Base-by-base conservation (phyloP, 495 filamentous ascomycete genomes). In the Apodospora peruviana region DNA sequence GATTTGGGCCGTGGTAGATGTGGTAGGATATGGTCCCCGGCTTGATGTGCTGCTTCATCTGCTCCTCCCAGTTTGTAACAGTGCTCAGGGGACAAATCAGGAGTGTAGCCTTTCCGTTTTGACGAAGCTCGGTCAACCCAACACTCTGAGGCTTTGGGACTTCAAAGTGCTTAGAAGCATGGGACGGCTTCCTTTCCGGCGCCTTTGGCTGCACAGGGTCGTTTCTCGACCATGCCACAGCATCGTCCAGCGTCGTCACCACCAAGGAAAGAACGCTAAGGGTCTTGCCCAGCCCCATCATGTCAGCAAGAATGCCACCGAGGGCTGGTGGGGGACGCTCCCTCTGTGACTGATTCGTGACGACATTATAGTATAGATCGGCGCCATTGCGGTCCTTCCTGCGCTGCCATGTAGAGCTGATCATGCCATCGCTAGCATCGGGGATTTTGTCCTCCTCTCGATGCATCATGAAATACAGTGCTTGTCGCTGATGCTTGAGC, bases 201-300 rank as follows among this genome's bases (percentile, higher is more conserved):
- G 50, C 65, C 40, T 57, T 67, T 3, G 66, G 72, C 23, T 69
- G 70, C 7, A 68, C 53, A 10, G 73, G 71, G 8, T 53, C 24
- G 17, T 70, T 61, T 14, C 57, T 59, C 19, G 72, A 72, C 70
- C 86, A 98, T 9, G 68, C 60, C 16, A 65, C 50, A 2, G 89
- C 79, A 21, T 84, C 73, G 0, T 67, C 57, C 2, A 85, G 66
- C 0, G 88, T 84, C 16, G 72, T 74, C 2, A 82, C 69, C 14
- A 91, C 65, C 19, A 97, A 74, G 2, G 90, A 85, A 5, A 98
- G 72, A 23, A 95, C 86, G 59, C 86, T 95, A 40, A 98, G 68
- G 0, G 93, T 96, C 62, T 98, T 98, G 5, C 93, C 93, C 14
- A 98, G 70, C 32, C 93, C 93, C 93, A 98, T 98, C 85, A 95